Base-by-base conservation (phyloP, 2,329 filamentous ascomycete genomes). In the Grosmannia serpens region DNA sequence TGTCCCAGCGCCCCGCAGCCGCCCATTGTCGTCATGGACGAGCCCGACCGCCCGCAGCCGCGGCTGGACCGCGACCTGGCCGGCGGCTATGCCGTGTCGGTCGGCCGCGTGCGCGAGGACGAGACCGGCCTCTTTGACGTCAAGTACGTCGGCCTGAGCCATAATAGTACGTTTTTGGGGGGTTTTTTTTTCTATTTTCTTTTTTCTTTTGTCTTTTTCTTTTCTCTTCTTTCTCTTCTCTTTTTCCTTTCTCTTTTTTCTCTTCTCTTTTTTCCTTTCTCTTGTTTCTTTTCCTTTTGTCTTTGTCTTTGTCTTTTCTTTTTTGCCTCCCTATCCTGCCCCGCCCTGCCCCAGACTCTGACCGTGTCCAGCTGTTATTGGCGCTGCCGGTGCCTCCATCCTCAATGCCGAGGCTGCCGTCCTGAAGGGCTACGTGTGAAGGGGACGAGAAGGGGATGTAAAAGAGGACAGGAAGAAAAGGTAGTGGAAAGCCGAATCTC, bases 381-480 rank as follows among this genome's bases (percentile, higher is more conserved):
- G 92, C 64, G 94, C 94, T 35, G 91, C 92, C n/a, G 94, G 94
- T 13, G 95, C 90, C 2, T 95, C 89, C 35, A 96, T 97, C 73
- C 73, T 97, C 66, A 97, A 97, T 68, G 91, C 91, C 31, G 92
- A 96, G 72, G 90, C 91, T 31, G 90, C 91, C 27, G 85, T 96
- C 13, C 81, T 96, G 64, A 95, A 95, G 77, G 92, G 91, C 6
- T 89, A 86, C 68, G 79, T 91, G 63, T 91, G 77, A 71, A 56
- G 22, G 4, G 26, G 10, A 26, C 24, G 47, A 24, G 24, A 27
- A 13, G 24, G 5, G 17, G 20, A 49, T 24, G 22, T 24, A 49
- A 26, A 49, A 26, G 13, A 15, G 46, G 22, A 55, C 11, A 17
- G 44, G 38, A 41, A 17, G 29, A 47, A 29, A 24, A 50, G 41